Base-by-base conservation (phyloP, 129 eudicot species). In the Helianthus tuberosus region DNA sequence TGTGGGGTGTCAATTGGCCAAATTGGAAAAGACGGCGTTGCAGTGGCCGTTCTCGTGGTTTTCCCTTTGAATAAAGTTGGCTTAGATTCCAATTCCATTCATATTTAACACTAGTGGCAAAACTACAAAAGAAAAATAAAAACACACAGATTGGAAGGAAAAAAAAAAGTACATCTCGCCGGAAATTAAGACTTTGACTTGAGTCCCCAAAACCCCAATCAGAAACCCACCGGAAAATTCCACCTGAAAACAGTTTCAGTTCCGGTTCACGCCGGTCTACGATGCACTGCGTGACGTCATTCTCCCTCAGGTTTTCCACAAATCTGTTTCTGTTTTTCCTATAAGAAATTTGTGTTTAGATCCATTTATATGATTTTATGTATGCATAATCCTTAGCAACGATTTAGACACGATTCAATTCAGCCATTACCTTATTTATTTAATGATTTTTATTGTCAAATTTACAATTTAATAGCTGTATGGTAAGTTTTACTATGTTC, bases 291-390 rank as follows among this genome's bases (percentile, higher is more conserved):
- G 50, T 77, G 72, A 78, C 77, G 82, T 72, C 71, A 62, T 52
- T 64, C 77, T 80, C 38, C 75, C n/a, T 62, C 80, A 74, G 84
- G 84, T 80, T 29, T 77, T 48, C 16, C 52, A 47, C 12, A 43
- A 8, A 43, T 43, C 11, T 43, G 47, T 43, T 43, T 14, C 64
- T 15, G 15, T 68, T 38, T 7, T 68, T 27, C 59, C 5, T 38
- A 17, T 44, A 8, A 16, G 59, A 66, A 1, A 44, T 44, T 66
- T 51, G 44, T 14, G 27, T 64, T 58, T 58, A 68, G 80, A 74
- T 80, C 75, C 65, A 39, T 36, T 38, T 35, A 32, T 68, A 44
- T 36, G 38, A 66, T 39, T 74, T 35, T 73, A n/a, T 73, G 74
- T 66, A 63, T 71, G 67, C 52, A 27, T 62, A 62, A 61, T 52